Evolutionary conservation across 1,284 basidiomycete species (phyloP), one percentile per base, ranked within the genome.

Genomic region (Trametes hirsuta): DNA sequence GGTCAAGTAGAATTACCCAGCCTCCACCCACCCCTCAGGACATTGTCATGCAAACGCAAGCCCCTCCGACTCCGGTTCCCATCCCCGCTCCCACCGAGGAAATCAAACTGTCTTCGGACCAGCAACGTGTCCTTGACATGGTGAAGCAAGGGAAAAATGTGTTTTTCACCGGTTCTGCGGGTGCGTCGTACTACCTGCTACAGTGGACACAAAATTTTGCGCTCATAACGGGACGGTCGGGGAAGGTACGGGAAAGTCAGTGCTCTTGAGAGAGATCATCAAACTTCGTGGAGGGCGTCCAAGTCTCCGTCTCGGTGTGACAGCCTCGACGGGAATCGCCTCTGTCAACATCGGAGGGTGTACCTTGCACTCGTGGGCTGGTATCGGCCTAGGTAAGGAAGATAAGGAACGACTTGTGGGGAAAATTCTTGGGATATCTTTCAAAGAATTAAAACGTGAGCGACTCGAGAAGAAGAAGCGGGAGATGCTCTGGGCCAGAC

Each of bases 311-410:
- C 61, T 89, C 4, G 86, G 83, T 1, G 80, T 90, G 48, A 90
- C 87, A 0, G 88, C 88, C 1, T 86, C 86, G 9, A 88, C 86
- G 73, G 95, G 95, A 36, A 96, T 98, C 63, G 96, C 97, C 1
- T 93, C 93, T 0, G 91, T 95, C 69, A 97, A 98, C 70, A 94
- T 98, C 58, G 95, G 95, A 6, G 96, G 97, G 24, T 85, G 89
- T 35, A 98, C 96, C 0, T 80, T 98, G 18, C 96, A 98, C 73
- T 96, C 94, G 3, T 99, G 96, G 77, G 88, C 92, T 2, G 90
- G 95, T 0, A 90, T 97, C 56, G 95, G 95, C 0, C 77, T 98
- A 0, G 97, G 93, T 0, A 79, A 85, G 11, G 94, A 94, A 58
- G 67, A 75, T 1, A 83, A 84, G 2, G 80, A 89, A 30, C 79